Evolutionary conservation across 2,329 filamentous ascomycete genomes (phyloP).

Genomic region (Pseudogymnoascus verrucosus): DNA sequence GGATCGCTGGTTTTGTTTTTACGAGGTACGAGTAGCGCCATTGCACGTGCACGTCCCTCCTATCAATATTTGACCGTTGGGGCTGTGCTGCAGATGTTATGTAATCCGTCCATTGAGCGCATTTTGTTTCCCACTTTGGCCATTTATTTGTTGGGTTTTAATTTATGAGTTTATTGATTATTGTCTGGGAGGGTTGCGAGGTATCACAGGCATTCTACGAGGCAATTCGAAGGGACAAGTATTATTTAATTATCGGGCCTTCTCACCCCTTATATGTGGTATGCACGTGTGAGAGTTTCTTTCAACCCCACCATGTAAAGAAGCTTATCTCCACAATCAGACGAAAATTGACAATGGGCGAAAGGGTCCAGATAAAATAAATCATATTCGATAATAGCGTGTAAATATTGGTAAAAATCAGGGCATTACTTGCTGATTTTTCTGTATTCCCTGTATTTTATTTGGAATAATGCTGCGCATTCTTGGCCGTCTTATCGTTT

Average conservation of each 20-base stretch:
- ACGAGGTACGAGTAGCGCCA: neutral
- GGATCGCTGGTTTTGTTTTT: neutral
- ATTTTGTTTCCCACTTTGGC: neutral
- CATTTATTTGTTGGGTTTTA: neutral
- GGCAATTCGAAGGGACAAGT: neutral
- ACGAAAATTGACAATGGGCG: neutral
- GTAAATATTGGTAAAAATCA: neutral
- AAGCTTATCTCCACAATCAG: slow-evolving; percentile 5
- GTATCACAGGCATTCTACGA: neutral
- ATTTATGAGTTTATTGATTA: slow-evolving; percentile 2
- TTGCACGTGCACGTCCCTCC: neutral
- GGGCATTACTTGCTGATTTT: neutral
- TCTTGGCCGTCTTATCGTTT: neutral
- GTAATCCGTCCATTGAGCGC: neutral
- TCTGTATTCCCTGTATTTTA: neutral
- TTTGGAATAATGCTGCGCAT: neutral
- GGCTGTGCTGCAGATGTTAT: slow-evolving; percentile 3
- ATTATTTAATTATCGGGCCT: neutral
- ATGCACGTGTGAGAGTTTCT: neutral
- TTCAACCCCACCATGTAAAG: neutral
- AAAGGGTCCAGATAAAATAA: neutral
- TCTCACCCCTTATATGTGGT: neutral
- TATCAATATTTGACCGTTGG: neutral
- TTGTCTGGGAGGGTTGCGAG: neutral
- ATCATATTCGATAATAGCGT: neutral